A percentile compares a stretch with the other conserved stretches of the same genome.
phyloP scores from a whole-genome alignment of 2,329 filamentous ascomycete species.

The Microsporum canis region DNA sequence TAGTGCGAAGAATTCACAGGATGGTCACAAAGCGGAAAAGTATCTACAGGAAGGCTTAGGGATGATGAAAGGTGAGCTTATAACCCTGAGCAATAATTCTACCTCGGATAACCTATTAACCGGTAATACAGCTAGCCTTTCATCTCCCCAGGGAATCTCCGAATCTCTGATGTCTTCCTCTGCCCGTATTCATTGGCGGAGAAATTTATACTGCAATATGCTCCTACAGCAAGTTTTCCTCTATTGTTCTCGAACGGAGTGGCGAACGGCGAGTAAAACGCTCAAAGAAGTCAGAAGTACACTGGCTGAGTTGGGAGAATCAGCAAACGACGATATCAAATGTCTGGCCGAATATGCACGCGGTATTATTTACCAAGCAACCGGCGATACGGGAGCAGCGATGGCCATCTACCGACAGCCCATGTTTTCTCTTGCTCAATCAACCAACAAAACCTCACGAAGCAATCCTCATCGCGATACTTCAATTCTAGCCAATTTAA shows the following conservation, averaged over 20 bases:
- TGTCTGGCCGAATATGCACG: conserved; percentile 58
- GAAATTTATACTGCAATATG: conserved; percentile 55
- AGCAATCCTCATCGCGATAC: conserved; percentile 51
- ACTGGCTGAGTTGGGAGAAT: conserved; percentile 34
- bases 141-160: conserved; percentile 31
- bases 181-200: conserved; percentile 52
- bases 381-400: conserved; percentile 59
- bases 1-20: conserved; percentile 45
- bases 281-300: conserved; percentile 44
- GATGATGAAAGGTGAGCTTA: conserved; percentile 34
- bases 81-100: not conserved
- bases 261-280: conserved; percentile 50
- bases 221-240: conserved; percentile 61
- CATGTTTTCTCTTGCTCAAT: conserved; percentile 44
- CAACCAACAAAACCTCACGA: conserved; percentile 28
- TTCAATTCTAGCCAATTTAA: conserved; percentile 51
- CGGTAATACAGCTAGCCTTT: conserved; percentile 24
- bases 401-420: conserved; percentile 54
- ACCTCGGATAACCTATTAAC: conserved; percentile 1
- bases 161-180: conserved; percentile 49
- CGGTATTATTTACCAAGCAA: conserved; percentile 66
- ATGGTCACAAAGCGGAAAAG: conserved; percentile 43
- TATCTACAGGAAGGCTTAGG: conserved; percentile 49
- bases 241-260: conserved; percentile 59
- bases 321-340: conserved; percentile 32